Evolutionary conservation across 306 rosid genomes (phyloP), one percentile per base, ranked within the genome.

Genomic region (Luffa aegyptiaca): DNA sequence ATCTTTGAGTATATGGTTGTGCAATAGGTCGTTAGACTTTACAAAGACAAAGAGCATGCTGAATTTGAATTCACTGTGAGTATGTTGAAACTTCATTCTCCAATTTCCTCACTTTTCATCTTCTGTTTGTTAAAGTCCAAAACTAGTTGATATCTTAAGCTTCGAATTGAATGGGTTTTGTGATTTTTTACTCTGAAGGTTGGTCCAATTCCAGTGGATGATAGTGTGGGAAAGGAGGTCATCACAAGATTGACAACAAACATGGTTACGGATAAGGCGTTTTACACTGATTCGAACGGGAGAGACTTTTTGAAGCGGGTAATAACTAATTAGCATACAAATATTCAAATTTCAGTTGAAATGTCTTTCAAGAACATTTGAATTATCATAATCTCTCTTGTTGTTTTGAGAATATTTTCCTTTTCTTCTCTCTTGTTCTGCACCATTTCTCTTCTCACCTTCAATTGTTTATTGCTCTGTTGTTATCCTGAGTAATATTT

Each of bases 51-150:
- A 82, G 98, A 94, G 35, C 93, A 90, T 82, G 98, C 97, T 42
- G 98, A 94, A 85, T 73, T 94, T 42, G 98, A 94, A 88, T 94
- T 65, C 87, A 94, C 97, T 26, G 97, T 94, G 82, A 88, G 96
- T 88, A 37, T 21, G 10, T 33, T 21, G 35, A 18, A 36, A 2
- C 14, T 79, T 66, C 37, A 8, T 61, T 31, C 58, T 42, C 74
- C n/a, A 53, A 1, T 48, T 72, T 35, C 53, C 16, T 4, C 0
- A 18, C 37, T 75, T 62, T 13, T 72, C 21, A 48, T 48, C 37
- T 21, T 48, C 41, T 48, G 44, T 48, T 72, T 46, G 42, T 26
- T 21, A 26, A 72, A 72, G 12, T 46, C 8, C 58, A 13, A 66
- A 26, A 72, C 57, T 10, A 0, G 41, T 37, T 44, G 7, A 31